Evolutionary conservation across 345 rosid species (phyloP), one percentile per base, ranked within the genome.

Genomic region (Eucalyptus globulus): DNA sequence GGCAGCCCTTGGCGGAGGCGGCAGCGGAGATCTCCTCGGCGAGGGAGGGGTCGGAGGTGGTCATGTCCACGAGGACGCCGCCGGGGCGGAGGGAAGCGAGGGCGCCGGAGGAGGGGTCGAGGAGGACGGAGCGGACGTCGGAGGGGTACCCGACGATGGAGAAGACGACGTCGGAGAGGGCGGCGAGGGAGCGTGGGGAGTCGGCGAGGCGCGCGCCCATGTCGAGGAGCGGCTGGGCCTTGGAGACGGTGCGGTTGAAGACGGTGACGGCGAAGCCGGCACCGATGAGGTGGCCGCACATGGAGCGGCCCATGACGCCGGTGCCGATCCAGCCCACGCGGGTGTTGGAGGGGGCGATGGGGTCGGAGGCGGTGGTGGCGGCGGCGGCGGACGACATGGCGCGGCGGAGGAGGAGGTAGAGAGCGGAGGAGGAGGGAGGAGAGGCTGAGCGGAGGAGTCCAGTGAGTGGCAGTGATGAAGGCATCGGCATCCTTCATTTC

Each of bases 121-220:
- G 97, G 90, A 96, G 93, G 87, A 97, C 98, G 88, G 95, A 94
- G 86, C 96, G 96, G 86, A 97, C 98, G 80, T 97, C 99, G 47
- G 97, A 94, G 80, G 99, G 99, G 87, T 92, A 97, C 22, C 99
- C 98, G 92, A 97, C 99, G 93, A 97, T 97, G 88, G 99, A 93
- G 93, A 97, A 97, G 27, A 97, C 98, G 91, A 97, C 94, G 89
- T 97, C 97, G 85, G 98, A 96, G 88, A 91, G 94, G 49, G 96
- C 51, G 6, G 99, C 99, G 43, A 97, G 93, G 62, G 95, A 90
- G 60, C 76, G 88, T 0, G 99, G 99, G 16, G 98, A 95, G 45
- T 94, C 90, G 3, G 95, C 97, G 17, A 97, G 94, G 51, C 86
- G 89, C 7, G 99, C 99, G 3, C 99, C 98, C 91, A 91, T 87